A percentile compares a stretch with the other conserved stretches of the same genome.
phyloP scores from a whole-genome alignment of 2,329 filamentous ascomycete genomes.

The Aureobasidium lini region DNA sequence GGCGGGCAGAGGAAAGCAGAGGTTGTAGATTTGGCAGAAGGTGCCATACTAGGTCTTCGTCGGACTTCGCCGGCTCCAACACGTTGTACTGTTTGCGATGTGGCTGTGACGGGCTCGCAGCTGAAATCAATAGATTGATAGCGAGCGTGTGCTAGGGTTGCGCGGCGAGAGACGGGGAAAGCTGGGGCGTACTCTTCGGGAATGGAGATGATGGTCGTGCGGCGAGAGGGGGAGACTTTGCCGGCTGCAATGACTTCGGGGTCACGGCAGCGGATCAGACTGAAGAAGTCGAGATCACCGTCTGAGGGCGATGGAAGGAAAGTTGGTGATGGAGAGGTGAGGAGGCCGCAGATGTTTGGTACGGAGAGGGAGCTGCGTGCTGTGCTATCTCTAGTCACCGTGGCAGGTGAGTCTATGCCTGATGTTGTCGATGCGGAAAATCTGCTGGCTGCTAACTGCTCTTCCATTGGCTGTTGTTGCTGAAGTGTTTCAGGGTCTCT shows the following conservation, averaged over 20 bases:
- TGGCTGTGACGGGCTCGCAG: not conserved
- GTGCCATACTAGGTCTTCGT: conserved; percentile 4
- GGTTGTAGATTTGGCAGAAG: not conserved
- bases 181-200: not conserved
- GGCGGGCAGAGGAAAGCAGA: conserved; percentile 6
- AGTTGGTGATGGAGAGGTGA: not conserved
- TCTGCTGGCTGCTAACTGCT: not conserved
- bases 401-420: not conserved
- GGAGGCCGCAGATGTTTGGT: not conserved
- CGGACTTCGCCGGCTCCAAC: not conserved
- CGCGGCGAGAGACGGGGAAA: not conserved
- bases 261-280: not conserved
- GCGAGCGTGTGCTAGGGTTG: not conserved
- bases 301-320: not conserved
- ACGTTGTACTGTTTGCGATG: not conserved
- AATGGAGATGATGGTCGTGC: not conserved
- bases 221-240: not conserved
- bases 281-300: conserved; percentile 4
- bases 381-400: not conserved
- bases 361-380: not conserved
- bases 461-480: not conserved
- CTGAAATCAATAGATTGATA: not conserved
- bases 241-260: not conserved
- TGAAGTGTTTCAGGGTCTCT: conserved; percentile 1
- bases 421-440: not conserved